A percentile compares a stretch with the other conserved stretches of the same genome.
phyloP scores from a whole-genome alignment of 2,329 filamentous ascomycete genomes.

The Neofusicoccum ribis region DNA sequence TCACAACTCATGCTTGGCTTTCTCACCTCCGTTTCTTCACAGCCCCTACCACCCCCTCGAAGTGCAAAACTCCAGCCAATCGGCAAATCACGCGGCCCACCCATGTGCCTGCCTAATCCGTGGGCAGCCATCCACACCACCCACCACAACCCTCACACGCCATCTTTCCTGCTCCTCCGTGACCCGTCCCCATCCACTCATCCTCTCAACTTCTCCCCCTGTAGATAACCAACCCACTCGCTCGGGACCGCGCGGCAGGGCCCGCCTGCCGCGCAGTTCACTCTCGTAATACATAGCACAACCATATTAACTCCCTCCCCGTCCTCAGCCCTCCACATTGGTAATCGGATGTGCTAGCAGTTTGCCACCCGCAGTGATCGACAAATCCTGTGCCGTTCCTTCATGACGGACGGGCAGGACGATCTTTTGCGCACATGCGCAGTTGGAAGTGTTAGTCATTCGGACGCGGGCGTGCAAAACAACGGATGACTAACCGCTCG shows the following conservation, averaged over 20 bases:
- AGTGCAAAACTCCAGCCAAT: neutral
- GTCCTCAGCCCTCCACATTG: too few species aligned
- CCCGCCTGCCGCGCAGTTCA: neutral
- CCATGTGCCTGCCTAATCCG: neutral
- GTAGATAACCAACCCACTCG: neutral
- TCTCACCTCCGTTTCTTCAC: neutral
- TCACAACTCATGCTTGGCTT: neutral
- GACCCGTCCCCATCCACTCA: neutral
- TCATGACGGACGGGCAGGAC: too few species aligned
- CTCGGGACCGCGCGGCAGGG: conserved; percentile 1
- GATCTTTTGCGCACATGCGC: too few species aligned
- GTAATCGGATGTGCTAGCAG: too few species aligned
- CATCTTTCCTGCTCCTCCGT: neutral
- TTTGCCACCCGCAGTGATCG: too few species aligned
- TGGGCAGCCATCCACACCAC: neutral
- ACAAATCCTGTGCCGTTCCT: too few species aligned
- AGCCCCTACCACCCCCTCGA: neutral
- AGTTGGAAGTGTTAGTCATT: too few species aligned
- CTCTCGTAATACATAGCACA: too few species aligned
- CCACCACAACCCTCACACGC: neutral
- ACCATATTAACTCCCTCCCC: too few species aligned
- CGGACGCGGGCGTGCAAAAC: too few species aligned
- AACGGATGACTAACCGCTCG: too few species aligned
- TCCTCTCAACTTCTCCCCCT: neutral
- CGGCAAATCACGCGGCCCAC: neutral